Percentiles rank a stretch among this genome's conserved stretches.
These are phyloP conservation scores for Wickerhamomyces mucosus DNA, from an alignment of 805 yeast species.

Conservation along the genomic window DNA sequence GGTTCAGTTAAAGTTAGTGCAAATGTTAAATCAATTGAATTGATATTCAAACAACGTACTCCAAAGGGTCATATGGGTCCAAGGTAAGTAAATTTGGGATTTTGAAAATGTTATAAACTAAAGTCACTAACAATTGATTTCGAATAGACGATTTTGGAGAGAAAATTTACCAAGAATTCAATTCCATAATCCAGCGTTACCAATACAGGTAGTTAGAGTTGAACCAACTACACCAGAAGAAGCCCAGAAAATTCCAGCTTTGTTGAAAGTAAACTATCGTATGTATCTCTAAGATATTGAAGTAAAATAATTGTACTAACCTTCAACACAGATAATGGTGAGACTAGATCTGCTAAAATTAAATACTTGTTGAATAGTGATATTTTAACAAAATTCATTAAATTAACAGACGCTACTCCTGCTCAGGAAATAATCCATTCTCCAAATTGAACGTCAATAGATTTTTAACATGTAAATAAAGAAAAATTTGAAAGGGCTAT, in stretches of 20 bases:
- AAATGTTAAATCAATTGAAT: slow-evolving; percentile 33
- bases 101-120: neutral
- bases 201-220: slow-evolving; percentile 52
- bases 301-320: too few relatives aligned
- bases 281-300: slow-evolving; percentile 5
- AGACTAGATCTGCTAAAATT: slow-evolving; percentile 40
- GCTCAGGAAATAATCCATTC: slow-evolving; percentile 28
- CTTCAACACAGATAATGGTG: slow-evolving; percentile 26
- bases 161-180: slow-evolving; percentile 63
- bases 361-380: slow-evolving; percentile 36
- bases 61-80: slow-evolving; percentile 56
- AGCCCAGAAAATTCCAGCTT: slow-evolving; percentile 32
- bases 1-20: slow-evolving; percentile 30
- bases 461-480: neutral
- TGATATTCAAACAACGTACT: slow-evolving; percentile 40
- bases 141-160: slow-evolving; percentile 63
- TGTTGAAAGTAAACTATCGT: slow-evolving; percentile 29
- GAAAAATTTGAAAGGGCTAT: too few relatives aligned
- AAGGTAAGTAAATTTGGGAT: slow-evolving; percentile 9
- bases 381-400: slow-evolving; percentile 49
- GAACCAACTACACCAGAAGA: slow-evolving; percentile 32
- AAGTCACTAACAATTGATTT: slow-evolving; percentile 1
- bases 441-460: neutral
- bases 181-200: slow-evolving; percentile 71
- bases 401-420: slow-evolving; percentile 38